A percentile compares a stretch with the other conserved stretches of the same genome.
Evolutionary conservation across 139 green algal genomes (phyloP).

Genomic region (Chloropicon primus): DNA sequence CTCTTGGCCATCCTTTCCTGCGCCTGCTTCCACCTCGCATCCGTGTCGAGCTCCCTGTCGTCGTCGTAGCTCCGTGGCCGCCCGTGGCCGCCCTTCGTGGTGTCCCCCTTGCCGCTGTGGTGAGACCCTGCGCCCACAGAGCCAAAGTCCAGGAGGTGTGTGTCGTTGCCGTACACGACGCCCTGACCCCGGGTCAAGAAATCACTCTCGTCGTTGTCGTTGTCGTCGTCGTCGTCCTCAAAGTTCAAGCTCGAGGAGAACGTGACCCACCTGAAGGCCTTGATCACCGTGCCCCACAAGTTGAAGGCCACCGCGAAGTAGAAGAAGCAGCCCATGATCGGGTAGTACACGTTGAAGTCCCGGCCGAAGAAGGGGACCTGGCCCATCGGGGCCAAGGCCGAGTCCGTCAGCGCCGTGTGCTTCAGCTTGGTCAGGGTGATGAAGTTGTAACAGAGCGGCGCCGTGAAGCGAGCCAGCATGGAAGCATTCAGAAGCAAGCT

Average conservation of each 20-base stretch:
- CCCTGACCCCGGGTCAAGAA: neutral
- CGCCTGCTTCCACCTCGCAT: neutral
- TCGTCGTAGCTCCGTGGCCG: neutral
- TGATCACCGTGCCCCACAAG: neutral
- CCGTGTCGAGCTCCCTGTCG: neutral
- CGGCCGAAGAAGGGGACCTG: neutral
- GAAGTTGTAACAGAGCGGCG: constrained; percentile 89
- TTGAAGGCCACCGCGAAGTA: neutral
- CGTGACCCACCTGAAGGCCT: neutral
- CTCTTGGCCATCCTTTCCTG: neutral
- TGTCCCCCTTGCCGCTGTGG: too few species aligned
- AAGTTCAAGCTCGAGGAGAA: neutral
- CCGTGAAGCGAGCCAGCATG: constrained; percentile 75
- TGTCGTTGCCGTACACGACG: neutral
- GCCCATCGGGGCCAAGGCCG: neutral
- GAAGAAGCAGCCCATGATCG: neutral
- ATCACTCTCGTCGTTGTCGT: neutral
- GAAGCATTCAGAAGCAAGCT: constrained; percentile 48
- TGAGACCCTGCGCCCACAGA: neutral
- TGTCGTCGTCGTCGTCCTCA: neutral
- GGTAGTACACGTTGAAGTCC: neutral
- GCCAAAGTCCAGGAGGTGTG: neutral
- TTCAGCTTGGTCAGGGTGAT: constrained; percentile 20
- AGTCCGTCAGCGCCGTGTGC: neutral
- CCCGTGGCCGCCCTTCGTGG: too few species aligned